Conservation (phyloP, 495 filamentous ascomycete genomes). For the Penicillium fimorum region DNA sequence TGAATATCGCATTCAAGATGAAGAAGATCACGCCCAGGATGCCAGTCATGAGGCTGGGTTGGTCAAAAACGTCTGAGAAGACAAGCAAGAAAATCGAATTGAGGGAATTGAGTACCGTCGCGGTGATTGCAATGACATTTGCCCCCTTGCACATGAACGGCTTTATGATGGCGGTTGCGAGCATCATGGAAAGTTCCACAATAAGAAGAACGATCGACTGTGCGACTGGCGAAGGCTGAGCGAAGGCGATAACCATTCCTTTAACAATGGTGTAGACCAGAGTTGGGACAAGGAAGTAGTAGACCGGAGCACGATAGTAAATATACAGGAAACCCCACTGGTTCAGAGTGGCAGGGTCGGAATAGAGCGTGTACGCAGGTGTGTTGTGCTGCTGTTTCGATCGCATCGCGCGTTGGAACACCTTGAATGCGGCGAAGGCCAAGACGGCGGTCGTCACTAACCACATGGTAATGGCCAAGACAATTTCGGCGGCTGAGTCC, state of each 20-base stretch:
- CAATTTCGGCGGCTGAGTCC: slow-evolving; percentile 84
- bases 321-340: slow-evolving; percentile 99
- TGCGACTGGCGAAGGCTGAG: slow-evolving; percentile 63
- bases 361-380: slow-evolving; percentile 95
- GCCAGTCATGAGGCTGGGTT: slow-evolving; percentile 80
- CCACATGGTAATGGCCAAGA: slow-evolving; percentile 86
- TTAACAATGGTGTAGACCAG: slow-evolving; percentile 80
- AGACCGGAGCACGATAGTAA: slow-evolving; percentile 91
- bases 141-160: slow-evolving; percentile 99
- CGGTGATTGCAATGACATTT: slow-evolving; percentile 92
- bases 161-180: slow-evolving; percentile 71
- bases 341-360: slow-evolving; percentile 86
- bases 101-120: slow-evolving; percentile 82
- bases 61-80: slow-evolving; percentile 76
- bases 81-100: slow-evolving; percentile 82
- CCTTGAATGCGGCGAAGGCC: slow-evolving; percentile 81
- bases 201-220: slow-evolving; percentile 83
- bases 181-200: slow-evolving; percentile 76
- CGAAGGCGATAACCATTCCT: slow-evolving; percentile 84
- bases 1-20: slow-evolving; percentile 86
- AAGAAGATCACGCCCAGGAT: slow-evolving; percentile 94
- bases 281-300: slow-evolving; percentile 88
- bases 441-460: slow-evolving; percentile 76
- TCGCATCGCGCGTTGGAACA: slow-evolving; percentile 79
- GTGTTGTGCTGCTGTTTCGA: slow-evolving; percentile 89